A percentile compares a stretch with the other conserved stretches of the same genome.
Evolutionary conservation across 306 rosid genomes (phyloP).

Genomic region (Comarum palustre): DNA sequence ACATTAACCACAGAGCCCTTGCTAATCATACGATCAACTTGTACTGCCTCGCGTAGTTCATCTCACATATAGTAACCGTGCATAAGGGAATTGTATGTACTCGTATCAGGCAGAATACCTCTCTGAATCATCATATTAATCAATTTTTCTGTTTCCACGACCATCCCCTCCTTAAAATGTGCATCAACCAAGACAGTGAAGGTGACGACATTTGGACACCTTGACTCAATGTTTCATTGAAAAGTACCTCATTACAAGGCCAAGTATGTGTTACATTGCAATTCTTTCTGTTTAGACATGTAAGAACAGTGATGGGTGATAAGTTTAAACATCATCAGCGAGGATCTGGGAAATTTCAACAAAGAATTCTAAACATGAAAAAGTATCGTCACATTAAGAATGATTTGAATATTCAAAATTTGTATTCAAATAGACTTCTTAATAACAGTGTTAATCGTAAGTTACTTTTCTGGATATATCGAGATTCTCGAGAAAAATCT

Average conservation of each 20-base stretch:
- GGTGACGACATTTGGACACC: neutral
- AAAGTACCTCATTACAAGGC: neutral
- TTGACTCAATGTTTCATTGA: neutral
- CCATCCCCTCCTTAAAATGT: neutral
- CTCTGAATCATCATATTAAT: neutral
- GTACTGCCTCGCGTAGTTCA: neutral
- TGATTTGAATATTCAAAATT: no score
- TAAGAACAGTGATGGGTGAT: neutral
- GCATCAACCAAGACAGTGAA: neutral
- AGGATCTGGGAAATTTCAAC: no score
- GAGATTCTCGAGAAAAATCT: no score
- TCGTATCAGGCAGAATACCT: neutral
- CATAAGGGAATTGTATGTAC: neutral
- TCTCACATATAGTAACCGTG: conserved; percentile 2
- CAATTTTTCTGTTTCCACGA: neutral
- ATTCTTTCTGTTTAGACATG: neutral
- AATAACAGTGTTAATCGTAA: no score
- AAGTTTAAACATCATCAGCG: neutral
- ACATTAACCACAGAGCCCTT: neutral
- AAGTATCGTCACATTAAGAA: no score
- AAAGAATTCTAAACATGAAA: no score
- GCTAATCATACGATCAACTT: neutral
- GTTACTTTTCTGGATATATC: no score
- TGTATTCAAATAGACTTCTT: no score
- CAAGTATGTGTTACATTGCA: neutral